A percentile compares a stretch with the other conserved stretches of the same genome.
Evolutionary conservation across 306 rosid genomes (phyloP).

Genomic region (Cucurbita argyrosperma): DNA sequence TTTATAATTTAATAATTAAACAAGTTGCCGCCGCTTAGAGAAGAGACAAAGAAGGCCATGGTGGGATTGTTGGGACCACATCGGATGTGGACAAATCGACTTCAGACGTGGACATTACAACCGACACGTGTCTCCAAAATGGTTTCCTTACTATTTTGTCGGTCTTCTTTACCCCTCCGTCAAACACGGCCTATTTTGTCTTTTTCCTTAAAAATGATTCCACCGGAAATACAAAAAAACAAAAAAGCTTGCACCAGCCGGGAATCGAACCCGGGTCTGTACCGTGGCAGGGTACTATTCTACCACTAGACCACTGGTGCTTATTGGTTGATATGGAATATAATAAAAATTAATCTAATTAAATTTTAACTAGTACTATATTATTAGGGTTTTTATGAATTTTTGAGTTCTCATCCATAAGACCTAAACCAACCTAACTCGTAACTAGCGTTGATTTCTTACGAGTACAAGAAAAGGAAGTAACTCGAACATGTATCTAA

Average conservation of each 20-base stretch:
- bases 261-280: constrained; percentile 44
- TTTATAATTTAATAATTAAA: no score
- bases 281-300: constrained; percentile 77
- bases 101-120: not conserved
- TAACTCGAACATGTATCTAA: no score
- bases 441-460: no score
- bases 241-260: constrained; percentile 15
- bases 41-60: not conserved
- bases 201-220: not conserved
- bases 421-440: no score
- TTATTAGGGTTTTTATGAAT: no score
- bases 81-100: not conserved
- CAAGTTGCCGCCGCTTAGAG: not conserved
- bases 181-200: not conserved
- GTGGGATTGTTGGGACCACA: not conserved
- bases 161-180: not conserved
- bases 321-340: no score
- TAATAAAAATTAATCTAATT: no score
- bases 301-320: constrained; percentile 99
- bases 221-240: not conserved
- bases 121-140: not conserved
- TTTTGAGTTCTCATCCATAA: no score
- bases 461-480: no score
- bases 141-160: not conserved
- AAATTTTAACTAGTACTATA: no score